Base-by-base conservation (phyloP, 257 asterid species). In the Anisodus tanguticus region DNA sequence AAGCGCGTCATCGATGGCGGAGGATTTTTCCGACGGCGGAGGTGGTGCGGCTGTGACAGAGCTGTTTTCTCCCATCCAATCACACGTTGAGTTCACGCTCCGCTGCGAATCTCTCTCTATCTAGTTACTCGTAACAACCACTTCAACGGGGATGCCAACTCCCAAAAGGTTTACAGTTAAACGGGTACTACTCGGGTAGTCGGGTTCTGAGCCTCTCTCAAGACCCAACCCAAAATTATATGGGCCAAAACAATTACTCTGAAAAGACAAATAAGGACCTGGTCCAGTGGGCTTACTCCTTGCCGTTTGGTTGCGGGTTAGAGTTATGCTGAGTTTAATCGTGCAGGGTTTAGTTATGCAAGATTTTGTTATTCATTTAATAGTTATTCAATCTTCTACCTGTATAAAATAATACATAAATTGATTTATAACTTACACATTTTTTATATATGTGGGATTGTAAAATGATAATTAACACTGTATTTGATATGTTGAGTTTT, bases 61-160 rank as follows among this genome's bases (percentile, higher is more conserved):
- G 70, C 92, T 87, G 88, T 83, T 86, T 66, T 90, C 97, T 83
- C 95, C 98, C 98, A 93, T 95, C 89, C 19, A n/a, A 70, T 64
- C 64, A 57, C 51, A 53, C 63, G 43, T 81, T 63, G 41, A 55
- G 63, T 53, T 22, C 72, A 17, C 58, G 78, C 78, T 82, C 79
- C 80, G 41, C 80, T 47, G 59, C 59, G 41, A 72, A 71, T 45
- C 59, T 72, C 58, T 43, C 15, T 1, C 17, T 54, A 16, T 47
- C 39, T 39, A 10, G 59, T 5, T 72, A 72, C 26, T 5, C 80
- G 80, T 47, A 19, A 10, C 80, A 45, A 72, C 41, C 59, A n/a
- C 59, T 72, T 22, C 80, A 35, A 41, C 6, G 41, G 80, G 9
- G 10, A 72, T n/a, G 39, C 45, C 2, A 72, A 19, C 80, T 72